phyloP scores from a whole-genome alignment of 2,329 filamentous ascomycete genomes.

The Colletotrichum cuscutae region DNA sequence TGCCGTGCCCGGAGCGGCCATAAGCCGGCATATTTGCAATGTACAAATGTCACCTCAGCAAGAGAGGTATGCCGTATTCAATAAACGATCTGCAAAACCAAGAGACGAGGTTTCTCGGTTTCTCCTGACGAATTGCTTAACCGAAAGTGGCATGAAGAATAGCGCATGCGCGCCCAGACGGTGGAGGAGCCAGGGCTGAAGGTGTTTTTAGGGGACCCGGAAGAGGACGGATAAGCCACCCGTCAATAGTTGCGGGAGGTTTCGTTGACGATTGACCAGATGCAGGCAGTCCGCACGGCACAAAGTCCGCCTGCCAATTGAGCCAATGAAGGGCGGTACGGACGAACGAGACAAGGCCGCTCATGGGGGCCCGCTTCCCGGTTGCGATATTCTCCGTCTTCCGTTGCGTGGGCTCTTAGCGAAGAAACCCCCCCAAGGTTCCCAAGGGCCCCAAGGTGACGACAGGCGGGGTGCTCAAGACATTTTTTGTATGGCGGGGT shows the following conservation, averaged over 20 bases:
- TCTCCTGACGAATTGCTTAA: constrained; percentile 31
- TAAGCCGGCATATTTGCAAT: background rate
- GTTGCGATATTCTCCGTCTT: background rate
- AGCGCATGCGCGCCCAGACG: constrained; percentile 28
- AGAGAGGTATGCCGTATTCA: background rate
- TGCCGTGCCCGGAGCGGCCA: constrained; percentile 1
- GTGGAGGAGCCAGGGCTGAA: constrained; percentile 19
- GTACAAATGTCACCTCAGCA: constrained; percentile 6
- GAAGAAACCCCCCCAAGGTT: background rate
- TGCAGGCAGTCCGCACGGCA: background rate
- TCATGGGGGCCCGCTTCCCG: background rate
- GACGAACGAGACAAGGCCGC: constrained; percentile 4
- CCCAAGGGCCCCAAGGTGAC: background rate
- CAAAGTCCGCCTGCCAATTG: background rate
- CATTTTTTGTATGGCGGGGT: background rate
- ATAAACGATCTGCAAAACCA: constrained; percentile 19
- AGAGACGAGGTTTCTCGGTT: constrained; percentile 7
- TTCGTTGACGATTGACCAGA: constrained; percentile 10
- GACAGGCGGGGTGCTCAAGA: constrained; percentile 14
- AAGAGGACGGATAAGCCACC: constrained; percentile 27
- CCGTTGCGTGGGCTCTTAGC: background rate
- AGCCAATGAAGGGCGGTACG: background rate
- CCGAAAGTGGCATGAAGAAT: constrained; percentile 33
- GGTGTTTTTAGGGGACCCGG: background rate
- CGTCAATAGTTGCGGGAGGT: constrained; percentile 28